Conservation (phyloP, 371 early-diverging fungal species). For the Apophysomyces trapeziformis region DNA sequence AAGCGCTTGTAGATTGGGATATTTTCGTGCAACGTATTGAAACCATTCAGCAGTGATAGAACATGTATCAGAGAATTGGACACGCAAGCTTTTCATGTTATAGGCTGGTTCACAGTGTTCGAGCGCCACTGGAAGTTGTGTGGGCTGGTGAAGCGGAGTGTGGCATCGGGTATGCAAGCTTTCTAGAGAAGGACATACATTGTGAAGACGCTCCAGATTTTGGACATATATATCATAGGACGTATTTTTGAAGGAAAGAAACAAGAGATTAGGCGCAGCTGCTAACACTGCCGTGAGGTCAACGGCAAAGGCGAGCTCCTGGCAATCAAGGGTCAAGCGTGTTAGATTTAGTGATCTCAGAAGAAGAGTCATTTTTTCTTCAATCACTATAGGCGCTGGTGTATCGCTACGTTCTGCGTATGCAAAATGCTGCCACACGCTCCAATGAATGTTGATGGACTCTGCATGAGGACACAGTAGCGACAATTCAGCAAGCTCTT, state of each 20-base stretch:
- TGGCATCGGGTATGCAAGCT: constrained; percentile 1
- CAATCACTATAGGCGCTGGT: constrained; percentile 2
- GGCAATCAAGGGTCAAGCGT: constrained; percentile 2
- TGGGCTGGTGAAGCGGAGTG: constrained; percentile 8
- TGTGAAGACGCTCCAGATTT: constrained; percentile 8
- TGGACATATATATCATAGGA: constrained; percentile 9
- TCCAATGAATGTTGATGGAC: constrained; percentile 9
- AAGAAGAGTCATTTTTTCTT: neutral
- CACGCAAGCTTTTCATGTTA: neutral
- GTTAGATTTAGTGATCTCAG: neutral
- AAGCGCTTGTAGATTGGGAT: neutral
- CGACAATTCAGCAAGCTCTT: neutral
- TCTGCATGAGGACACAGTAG: constrained; percentile 3
- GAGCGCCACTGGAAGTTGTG: constrained; percentile 1
- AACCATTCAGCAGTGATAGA: constrained; percentile 8
- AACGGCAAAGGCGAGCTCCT: constrained; percentile 25
- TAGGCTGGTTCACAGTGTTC: neutral
- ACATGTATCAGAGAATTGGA: constrained; percentile 5
- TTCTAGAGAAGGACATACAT: constrained; percentile 7
- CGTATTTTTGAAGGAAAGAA: constrained; percentile 8
- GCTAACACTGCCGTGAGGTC: constrained; percentile 38
- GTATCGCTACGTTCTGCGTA: neutral
- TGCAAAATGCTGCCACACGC: constrained; percentile 9
- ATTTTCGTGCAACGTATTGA: constrained; percentile 8
- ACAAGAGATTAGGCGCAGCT: constrained; percentile 7